Percentiles rank a stretch among this genome's conserved stretches.
Evolutionary conservation across 2,329 filamentous ascomycete species (phyloP).

Genomic region (Chaetothyriales sp.): DNA sequence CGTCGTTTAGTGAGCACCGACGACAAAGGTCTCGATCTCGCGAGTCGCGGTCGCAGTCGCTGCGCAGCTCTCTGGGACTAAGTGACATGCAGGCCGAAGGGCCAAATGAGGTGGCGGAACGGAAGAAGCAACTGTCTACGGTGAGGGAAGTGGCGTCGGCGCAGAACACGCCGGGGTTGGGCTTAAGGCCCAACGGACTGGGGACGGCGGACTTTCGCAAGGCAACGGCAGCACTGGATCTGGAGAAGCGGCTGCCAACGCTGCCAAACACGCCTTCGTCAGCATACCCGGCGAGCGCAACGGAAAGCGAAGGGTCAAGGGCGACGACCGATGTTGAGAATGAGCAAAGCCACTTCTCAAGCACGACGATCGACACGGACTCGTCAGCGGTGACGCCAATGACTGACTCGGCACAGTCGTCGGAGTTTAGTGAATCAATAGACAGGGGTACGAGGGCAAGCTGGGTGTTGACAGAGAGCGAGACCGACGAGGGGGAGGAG

Average conservation of each 20-base stretch:
- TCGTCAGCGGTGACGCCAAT: slow-evolving; percentile 1
- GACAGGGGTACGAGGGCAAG: slow-evolving; percentile 1
- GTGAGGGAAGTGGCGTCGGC: slow-evolving; percentile 15
- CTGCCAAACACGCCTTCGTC: slow-evolving; percentile 35
- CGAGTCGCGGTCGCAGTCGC: slow-evolving; percentile 19
- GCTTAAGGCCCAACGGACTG: slow-evolving; percentile 14
- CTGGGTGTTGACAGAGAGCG: slow-evolving; percentile 10
- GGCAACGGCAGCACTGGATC: slow-evolving; percentile 18
- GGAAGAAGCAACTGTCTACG: slow-evolving; percentile 12
- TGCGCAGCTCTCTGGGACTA: slow-evolving; percentile 21
- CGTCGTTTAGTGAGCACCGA: slow-evolving; percentile 28
- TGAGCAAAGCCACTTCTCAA: slow-evolving; percentile 17
- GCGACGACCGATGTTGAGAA: slow-evolving; percentile 2
- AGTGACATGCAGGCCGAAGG: slow-evolving; percentile 7
- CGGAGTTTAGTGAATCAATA: not conserved
- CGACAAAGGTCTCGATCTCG: slow-evolving; percentile 21
- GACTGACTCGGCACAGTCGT: not conserved
- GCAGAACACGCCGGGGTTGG: slow-evolving; percentile 17
- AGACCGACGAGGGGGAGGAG: slow-evolving; percentile 5
- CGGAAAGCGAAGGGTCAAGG: not conserved
- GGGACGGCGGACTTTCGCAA: not conserved
- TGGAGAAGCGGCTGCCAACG: slow-evolving; percentile 30
- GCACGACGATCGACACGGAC: slow-evolving; percentile 15
- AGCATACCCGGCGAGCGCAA: slow-evolving; percentile 19
- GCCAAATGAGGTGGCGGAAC: slow-evolving; percentile 1